Percentiles rank a stretch among this genome's conserved stretches.
Evolutionary conservation across 495 filamentous ascomycete genomes (phyloP).

Genomic region (Hypoxylon crocopeplum): DNA sequence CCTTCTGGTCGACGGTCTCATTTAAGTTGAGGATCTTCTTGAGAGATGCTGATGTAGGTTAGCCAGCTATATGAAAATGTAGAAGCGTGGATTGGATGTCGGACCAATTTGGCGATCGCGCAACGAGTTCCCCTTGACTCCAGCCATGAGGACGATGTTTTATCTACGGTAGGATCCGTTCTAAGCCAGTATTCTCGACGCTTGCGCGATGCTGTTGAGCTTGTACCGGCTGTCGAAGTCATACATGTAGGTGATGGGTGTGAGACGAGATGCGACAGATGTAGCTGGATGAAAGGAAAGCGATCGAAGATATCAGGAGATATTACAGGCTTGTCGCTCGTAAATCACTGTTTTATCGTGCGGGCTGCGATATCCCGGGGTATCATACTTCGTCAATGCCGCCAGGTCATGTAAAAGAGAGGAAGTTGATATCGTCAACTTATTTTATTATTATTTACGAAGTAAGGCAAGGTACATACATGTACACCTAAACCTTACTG

Average conservation of each 20-base stretch:
- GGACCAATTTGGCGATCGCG: slow-evolving; percentile 95
- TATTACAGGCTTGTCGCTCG: background rate
- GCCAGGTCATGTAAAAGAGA: background rate
- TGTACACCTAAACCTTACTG: too few species aligned
- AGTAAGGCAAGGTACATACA: background rate
- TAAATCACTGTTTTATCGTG: slow-evolving; percentile 1
- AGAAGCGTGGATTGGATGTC: slow-evolving; percentile 7
- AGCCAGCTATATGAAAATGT: slow-evolving; percentile 8
- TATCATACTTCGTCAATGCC: background rate
- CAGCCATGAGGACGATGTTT: slow-evolving; percentile 61
- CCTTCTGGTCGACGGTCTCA: slow-evolving; percentile 63
- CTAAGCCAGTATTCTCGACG: slow-evolving; percentile 2
- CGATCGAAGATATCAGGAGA: background rate
- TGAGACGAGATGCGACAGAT: too few species aligned
- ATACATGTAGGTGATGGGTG: slow-evolving; percentile 21
- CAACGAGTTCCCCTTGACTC: slow-evolving; percentile 74
- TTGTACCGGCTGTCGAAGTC: slow-evolving; percentile 18
- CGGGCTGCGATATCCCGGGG: background rate
- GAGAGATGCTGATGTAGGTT: slow-evolving; percentile 74
- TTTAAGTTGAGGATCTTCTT: slow-evolving; percentile 97
- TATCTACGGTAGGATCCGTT: background rate
- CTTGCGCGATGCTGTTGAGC: slow-evolving; percentile 19
- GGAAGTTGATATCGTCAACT: background rate
- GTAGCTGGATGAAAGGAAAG: background rate
- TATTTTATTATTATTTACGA: too few species aligned